Evolutionary conservation across 2,329 filamentous ascomycete species (phyloP).

Genomic region (Septoria petroselini): DNA sequence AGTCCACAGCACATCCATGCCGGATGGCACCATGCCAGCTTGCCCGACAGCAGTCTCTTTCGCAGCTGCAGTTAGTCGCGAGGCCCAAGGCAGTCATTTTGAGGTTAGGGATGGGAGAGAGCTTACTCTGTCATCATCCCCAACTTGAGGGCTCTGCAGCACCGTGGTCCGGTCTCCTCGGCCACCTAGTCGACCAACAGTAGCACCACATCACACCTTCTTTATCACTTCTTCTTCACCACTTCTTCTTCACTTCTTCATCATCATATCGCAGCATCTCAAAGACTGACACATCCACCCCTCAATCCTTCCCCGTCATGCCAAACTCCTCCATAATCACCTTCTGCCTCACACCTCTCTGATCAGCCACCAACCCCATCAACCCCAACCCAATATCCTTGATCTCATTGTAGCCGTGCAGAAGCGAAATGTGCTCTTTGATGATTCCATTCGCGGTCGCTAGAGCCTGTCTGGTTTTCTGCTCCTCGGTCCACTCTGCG

Average conservation of each 20-base stretch:
- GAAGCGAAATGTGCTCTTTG: slow-evolving; percentile 60
- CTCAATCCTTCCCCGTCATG: slow-evolving; percentile 45
- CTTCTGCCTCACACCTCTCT: slow-evolving; percentile 54
- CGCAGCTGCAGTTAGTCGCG: too few relatives aligned
- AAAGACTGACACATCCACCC: background rate
- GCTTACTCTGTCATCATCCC: too few relatives aligned
- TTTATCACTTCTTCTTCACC: too few relatives aligned
- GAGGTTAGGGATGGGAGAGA: too few relatives aligned
- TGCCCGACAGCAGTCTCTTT: too few relatives aligned
- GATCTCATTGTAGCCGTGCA: slow-evolving; percentile 70
- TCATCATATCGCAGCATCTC: background rate
- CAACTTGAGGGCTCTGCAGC: too few relatives aligned
- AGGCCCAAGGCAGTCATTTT: too few relatives aligned
- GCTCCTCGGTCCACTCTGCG: slow-evolving; percentile 25
- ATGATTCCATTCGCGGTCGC: slow-evolving; percentile 53
- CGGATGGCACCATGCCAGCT: too few relatives aligned
- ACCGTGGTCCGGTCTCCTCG: too few relatives aligned
- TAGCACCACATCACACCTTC: too few relatives aligned
- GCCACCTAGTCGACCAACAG: too few relatives aligned
- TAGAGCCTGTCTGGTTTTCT: slow-evolving; percentile 34
- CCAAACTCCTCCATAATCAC: slow-evolving; percentile 51
- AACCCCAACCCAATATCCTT: slow-evolving; percentile 65
- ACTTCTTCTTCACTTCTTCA: background rate
- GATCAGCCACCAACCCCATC: slow-evolving; percentile 65
- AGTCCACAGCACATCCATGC: too few relatives aligned